Percentiles rank a stretch among this genome's conserved stretches.
phyloP scores from a whole-genome alignment of 148 eudicot genomes.

The Chenopodium suecicum region DNA sequence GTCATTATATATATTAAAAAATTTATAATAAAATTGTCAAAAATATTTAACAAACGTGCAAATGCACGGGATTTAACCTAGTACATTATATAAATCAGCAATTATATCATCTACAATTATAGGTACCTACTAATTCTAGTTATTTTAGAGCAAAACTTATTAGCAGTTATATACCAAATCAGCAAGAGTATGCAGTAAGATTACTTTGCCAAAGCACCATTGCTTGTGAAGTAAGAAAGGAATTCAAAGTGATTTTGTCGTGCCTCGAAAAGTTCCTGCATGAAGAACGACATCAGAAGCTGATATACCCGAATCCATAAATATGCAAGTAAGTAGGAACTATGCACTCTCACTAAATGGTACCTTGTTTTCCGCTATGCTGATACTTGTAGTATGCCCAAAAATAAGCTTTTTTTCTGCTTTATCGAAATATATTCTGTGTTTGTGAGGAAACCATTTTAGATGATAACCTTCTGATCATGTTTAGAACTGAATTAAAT shows the following conservation, averaged over 20 bases:
- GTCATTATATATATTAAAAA: too few species aligned
- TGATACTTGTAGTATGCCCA: neutral
- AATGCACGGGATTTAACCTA: too few species aligned
- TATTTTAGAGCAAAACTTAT: neutral
- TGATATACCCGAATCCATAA: constrained; percentile 26
- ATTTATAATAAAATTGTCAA: too few species aligned
- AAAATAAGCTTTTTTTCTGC: too few species aligned
- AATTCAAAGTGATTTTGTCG: neutral
- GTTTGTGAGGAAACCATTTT: too few species aligned
- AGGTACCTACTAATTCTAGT: neutral
- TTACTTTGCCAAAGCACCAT: neutral
- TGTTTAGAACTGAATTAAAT: neutral
- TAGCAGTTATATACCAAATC: too few species aligned
- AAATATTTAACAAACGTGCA: too few species aligned
- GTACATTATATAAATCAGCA: neutral
- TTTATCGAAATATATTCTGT: too few species aligned
- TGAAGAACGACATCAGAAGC: constrained; percentile 35
- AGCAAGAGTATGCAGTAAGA: neutral
- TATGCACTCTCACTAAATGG: neutral
- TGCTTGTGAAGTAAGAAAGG: neutral
- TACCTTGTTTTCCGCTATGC: neutral
- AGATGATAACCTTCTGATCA: constrained; percentile 8
- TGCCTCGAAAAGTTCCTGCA: neutral
- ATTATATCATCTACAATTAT: neutral
- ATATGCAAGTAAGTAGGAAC: constrained; percentile 27